Evolutionary conservation across 768 basidiomycete genomes (phyloP).

Genomic region (Leccinum disarticulatum): DNA sequence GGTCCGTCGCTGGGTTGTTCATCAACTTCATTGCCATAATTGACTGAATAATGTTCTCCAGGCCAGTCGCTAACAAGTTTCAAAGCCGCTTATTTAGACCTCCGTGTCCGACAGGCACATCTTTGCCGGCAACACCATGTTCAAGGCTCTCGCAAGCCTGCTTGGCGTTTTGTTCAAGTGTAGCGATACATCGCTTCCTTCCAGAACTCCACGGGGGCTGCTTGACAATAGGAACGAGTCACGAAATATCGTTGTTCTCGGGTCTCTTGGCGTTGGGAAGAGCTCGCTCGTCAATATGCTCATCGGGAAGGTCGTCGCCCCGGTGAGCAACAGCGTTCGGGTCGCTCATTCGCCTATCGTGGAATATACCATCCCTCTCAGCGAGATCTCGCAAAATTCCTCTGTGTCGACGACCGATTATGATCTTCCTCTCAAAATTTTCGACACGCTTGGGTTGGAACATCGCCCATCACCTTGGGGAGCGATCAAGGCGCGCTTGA

Average conservation of each 20-base stretch:
- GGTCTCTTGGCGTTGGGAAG: slow-evolving; percentile 35
- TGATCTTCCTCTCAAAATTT: slow-evolving; percentile 9
- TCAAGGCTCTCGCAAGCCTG: background rate
- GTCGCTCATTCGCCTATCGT: slow-evolving; percentile 14
- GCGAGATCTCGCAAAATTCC: background rate
- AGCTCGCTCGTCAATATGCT: slow-evolving; percentile 44
- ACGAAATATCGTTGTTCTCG: slow-evolving; percentile 22
- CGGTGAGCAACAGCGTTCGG: slow-evolving; percentile 22
- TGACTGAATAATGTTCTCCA: background rate
- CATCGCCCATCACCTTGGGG: slow-evolving; percentile 14
- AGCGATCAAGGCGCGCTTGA: slow-evolving; percentile 13
- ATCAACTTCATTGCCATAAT: background rate
- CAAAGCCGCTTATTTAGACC: background rate
- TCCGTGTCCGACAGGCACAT: background rate
- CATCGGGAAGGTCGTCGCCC: slow-evolving; percentile 24
- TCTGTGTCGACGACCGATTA: background rate
- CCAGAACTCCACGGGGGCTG: slow-evolving; percentile 4
- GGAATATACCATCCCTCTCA: slow-evolving; percentile 12
- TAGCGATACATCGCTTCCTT: background rate
- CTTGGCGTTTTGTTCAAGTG: background rate
- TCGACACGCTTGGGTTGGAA: slow-evolving; percentile 24
- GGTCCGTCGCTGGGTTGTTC: background rate
- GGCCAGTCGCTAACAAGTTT: background rate
- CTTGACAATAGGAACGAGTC: background rate
- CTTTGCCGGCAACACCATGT: background rate